These are phyloP conservation scores for Fomitopsis serialis DNA, from an alignment of 768 basidiomycete genomes.

Conservation along the genomic window DNA sequence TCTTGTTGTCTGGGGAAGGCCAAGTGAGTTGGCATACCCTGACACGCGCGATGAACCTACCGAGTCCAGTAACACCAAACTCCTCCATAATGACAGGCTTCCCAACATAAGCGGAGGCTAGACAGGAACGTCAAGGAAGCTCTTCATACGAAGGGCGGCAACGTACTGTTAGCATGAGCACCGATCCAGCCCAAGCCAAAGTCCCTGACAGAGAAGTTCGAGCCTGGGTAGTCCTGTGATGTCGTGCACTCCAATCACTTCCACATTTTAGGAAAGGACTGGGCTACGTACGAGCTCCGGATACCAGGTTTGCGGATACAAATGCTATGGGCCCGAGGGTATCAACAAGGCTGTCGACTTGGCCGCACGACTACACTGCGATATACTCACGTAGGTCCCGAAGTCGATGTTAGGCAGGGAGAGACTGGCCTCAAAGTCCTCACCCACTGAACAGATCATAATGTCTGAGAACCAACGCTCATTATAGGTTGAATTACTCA, in stretches of 20 bases:
- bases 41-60: conserved; percentile 22
- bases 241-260: not conserved
- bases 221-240: conserved; percentile 38
- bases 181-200: conserved; percentile 30
- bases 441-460: conserved; percentile 32
- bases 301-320: conserved; percentile 21
- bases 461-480: too few relatives aligned
- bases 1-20: conserved; percentile 39
- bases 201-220: conserved; percentile 37
- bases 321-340: conserved; percentile 8
- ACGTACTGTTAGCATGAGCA: conserved; percentile 28
- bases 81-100: conserved; percentile 29
- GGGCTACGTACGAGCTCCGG: not conserved
- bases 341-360: not conserved
- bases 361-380: not conserved
- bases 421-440: conserved; percentile 48
- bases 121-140: not conserved
- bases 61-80: conserved; percentile 29
- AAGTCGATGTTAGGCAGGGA: conserved; percentile 50
- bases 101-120: conserved; percentile 40
- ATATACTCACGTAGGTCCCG: conserved; percentile 42
- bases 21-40: not conserved
- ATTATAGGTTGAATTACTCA: too few relatives aligned
- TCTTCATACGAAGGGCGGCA: not conserved
- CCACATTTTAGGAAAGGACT: too few relatives aligned